Conservation (phyloP, 2,329 filamentous ascomycete species). For the Microsporum canis region DNA sequence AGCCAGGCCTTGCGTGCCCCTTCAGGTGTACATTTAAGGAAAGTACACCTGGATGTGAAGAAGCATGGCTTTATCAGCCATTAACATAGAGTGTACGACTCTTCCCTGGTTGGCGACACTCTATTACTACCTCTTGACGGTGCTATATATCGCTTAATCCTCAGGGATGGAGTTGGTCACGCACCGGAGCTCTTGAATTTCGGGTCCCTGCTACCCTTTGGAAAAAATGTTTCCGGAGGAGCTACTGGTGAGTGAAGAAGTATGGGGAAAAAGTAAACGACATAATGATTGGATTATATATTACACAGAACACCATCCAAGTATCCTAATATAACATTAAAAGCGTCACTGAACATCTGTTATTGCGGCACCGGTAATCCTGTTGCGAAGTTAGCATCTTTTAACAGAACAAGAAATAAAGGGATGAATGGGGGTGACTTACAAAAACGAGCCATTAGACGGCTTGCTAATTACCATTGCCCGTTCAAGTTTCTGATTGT, state of each 20-base stretch:
- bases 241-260: not conserved
- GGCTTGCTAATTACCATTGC: constrained; percentile 86
- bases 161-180: too few relatives aligned
- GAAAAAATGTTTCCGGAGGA: not conserved
- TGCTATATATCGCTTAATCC: too few relatives aligned
- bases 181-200: too few relatives aligned
- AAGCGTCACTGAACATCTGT: constrained; percentile 16
- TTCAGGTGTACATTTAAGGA: too few relatives aligned
- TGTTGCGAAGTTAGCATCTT: constrained; percentile 10
- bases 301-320: not conserved
- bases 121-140: too few relatives aligned
- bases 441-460: constrained; percentile 35
- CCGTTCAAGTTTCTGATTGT: constrained; percentile 59
- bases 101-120: too few relatives aligned
- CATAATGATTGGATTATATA: not conserved
- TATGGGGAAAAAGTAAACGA: not conserved
- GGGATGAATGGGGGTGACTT: constrained; percentile 15
- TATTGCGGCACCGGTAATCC: constrained; percentile 30
- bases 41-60: too few relatives aligned
- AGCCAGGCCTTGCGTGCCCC: not conserved
- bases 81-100: too few relatives aligned
- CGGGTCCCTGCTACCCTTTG: not conserved
- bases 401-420: not conserved
- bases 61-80: too few relatives aligned
- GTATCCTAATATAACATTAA: not conserved